Evolutionary conservation across 495 filamentous ascomycete genomes (phyloP).

Genomic region (Hypoxylon cercidicola): DNA sequence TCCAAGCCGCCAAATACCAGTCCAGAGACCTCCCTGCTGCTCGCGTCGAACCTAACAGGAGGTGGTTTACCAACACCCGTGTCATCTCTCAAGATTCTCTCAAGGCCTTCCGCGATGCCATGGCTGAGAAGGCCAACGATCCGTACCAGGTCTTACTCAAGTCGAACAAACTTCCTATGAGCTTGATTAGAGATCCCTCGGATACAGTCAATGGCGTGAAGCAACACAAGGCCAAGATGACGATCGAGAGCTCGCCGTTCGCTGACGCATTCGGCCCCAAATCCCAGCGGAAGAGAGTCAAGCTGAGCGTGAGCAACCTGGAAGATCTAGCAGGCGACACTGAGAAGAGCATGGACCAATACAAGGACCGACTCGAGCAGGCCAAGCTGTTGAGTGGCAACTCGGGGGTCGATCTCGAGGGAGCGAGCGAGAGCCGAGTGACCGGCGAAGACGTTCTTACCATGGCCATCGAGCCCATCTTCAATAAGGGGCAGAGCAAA

Average conservation of each 20-base stretch:
- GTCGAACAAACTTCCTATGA: constrained; percentile 91
- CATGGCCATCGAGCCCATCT: constrained; percentile 86
- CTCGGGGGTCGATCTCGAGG: constrained; percentile 63
- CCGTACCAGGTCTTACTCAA: constrained; percentile 93
- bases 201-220: constrained; percentile 80
- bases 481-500: constrained; percentile 92
- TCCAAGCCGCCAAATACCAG: constrained; percentile 86
- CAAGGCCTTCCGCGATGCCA: constrained; percentile 87
- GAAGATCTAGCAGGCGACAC: constrained; percentile 85
- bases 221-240: constrained; percentile 93
- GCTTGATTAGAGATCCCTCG: constrained; percentile 73
- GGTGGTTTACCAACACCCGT: constrained; percentile 71
- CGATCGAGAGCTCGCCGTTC: constrained; percentile 86
- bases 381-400: constrained; percentile 75
- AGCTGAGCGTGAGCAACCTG: constrained; percentile 81
- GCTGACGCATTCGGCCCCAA: constrained; percentile 93
- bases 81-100: constrained; percentile 72
- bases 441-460: constrained; percentile 65
- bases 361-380: constrained; percentile 80
- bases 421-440: constrained; percentile 50
- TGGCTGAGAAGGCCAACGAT: constrained; percentile 87
- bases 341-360: constrained; percentile 78
- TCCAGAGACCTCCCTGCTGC: constrained; percentile 76
- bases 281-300: constrained; percentile 88
- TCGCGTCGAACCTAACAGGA: constrained; percentile 91